Conservation (phyloP, 2,329 filamentous ascomycete genomes). For the Endothia cerciana region DNA sequence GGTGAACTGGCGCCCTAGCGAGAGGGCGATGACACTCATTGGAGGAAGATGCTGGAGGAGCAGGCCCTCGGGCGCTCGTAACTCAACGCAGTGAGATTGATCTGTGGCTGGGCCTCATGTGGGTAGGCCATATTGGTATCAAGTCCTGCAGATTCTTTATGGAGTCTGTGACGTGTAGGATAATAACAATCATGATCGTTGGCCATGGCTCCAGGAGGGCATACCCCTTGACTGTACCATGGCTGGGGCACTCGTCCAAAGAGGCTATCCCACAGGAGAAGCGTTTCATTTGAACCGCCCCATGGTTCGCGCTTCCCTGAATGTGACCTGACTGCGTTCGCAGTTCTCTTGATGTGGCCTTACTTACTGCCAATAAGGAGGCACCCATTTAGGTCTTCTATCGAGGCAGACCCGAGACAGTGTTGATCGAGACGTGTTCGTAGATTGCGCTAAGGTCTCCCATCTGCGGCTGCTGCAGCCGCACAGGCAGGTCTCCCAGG, state of each 20-base stretch:
- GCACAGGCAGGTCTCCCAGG: not conserved
- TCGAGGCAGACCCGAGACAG: not conserved
- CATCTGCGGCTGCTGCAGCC: not conserved
- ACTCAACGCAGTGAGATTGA: not conserved
- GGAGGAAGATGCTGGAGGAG: too few relatives aligned
- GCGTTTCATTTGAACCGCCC: not conserved
- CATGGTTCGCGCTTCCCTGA: not conserved
- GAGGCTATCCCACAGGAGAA: not conserved
- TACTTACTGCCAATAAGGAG: not conserved
- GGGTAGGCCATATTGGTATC: conserved; percentile 1
- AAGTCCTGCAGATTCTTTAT: not conserved
- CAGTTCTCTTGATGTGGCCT: not conserved
- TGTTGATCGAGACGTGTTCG: not conserved
- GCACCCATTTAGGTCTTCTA: not conserved
- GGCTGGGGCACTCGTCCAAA: not conserved
- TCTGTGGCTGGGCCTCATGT: not conserved
- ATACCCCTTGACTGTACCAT: too few relatives aligned
- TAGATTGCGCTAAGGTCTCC: not conserved
- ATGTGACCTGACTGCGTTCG: not conserved
- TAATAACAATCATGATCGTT: not conserved
- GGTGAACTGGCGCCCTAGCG: too few relatives aligned
- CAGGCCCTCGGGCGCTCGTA: not conserved
- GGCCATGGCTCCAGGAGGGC: too few relatives aligned
- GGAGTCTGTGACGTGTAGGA: not conserved
- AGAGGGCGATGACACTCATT: too few relatives aligned